Percentiles rank a stretch among this genome's conserved stretches.
Evolutionary conservation across 352 stramenopile genomes (phyloP).

Genomic region (Phytophthora multivora): DNA sequence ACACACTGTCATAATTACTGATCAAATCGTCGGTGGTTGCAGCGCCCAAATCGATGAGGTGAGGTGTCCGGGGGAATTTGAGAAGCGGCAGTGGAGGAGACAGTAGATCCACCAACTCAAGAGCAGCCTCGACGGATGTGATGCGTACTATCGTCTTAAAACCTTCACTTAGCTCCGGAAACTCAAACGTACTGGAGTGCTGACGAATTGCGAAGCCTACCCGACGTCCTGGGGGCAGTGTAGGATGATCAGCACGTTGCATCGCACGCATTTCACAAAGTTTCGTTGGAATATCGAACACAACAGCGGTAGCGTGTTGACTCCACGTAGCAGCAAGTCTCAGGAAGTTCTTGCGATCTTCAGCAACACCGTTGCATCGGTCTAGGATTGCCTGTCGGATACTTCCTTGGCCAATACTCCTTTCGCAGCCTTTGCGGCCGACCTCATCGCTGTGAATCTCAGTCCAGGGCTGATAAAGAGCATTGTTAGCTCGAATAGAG

Average conservation of each 20-base stretch:
- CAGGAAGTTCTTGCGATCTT: conserved; percentile 51
- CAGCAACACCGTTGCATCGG: conserved; percentile 55
- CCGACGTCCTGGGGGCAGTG: conserved; percentile 45
- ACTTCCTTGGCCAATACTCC: conserved; percentile 29
- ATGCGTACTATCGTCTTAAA: conserved; percentile 57
- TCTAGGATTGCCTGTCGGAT: conserved; percentile 56
- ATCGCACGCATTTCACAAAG: conserved; percentile 57
- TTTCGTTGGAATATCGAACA: conserved; percentile 53
- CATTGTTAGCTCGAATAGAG: conserved; percentile 8
- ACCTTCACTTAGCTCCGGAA: conserved; percentile 47
- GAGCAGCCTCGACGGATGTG: conserved; percentile 54
- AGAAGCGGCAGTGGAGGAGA: conserved; percentile 46
- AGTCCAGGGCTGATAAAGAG: conserved; percentile 32
- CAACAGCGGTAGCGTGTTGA: conserved; percentile 60
- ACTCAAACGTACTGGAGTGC: conserved; percentile 45
- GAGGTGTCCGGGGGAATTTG: conserved; percentile 67
- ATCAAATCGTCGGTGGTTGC: conserved; percentile 65
- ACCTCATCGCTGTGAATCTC: conserved; percentile 61
- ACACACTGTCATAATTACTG: neutral
- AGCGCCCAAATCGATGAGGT: conserved; percentile 62
- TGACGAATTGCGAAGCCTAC: conserved; percentile 48
- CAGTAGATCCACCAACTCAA: conserved; percentile 38
- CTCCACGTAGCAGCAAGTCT: conserved; percentile 52
- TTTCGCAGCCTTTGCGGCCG: conserved; percentile 39
- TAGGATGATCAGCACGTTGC: conserved; percentile 46